phyloP scores from a whole-genome alignment of 2,329 filamentous ascomycete genomes.

The Neobulgaria alba region DNA sequence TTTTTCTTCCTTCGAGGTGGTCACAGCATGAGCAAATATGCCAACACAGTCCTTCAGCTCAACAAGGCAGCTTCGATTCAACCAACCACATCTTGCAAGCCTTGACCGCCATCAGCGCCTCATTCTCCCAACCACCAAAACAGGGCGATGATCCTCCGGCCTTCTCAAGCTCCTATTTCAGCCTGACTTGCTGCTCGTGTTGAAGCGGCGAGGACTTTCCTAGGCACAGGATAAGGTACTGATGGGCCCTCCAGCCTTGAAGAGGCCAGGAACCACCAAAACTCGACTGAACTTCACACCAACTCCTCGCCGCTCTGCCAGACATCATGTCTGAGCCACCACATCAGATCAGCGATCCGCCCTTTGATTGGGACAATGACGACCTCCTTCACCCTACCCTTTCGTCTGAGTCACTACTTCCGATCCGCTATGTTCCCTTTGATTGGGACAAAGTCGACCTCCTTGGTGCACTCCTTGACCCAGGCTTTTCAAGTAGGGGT shows the following conservation, averaged over 20 bases:
- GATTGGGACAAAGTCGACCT: no score
- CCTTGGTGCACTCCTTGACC: slow-evolving; percentile 14
- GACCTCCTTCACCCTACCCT: no score
- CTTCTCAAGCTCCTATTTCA: neutral
- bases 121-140: slow-evolving; percentile 3
- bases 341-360: neutral
- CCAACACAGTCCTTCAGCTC: no score
- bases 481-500: slow-evolving; percentile 8
- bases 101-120: no score
- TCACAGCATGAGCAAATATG: no score
- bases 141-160: slow-evolving; percentile 1
- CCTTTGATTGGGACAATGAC: slow-evolving; percentile 13
- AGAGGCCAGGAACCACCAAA: neutral
- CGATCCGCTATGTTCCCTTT: no score
- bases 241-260: neutral
- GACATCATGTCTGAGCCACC: slow-evolving; percentile 12
- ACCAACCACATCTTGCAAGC: no score
- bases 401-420: no score
- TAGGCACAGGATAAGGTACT: slow-evolving; percentile 1
- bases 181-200: neutral
- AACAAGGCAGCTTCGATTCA: no score
- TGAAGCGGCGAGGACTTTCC: slow-evolving; percentile 1
- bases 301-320: slow-evolving; percentile 13
- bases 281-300: neutral
- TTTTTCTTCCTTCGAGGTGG: no score